Evolutionary conservation across 495 filamentous ascomycete species (phyloP), one percentile per base, ranked within the genome.

Genomic region (Tuber melanosporum): DNA sequence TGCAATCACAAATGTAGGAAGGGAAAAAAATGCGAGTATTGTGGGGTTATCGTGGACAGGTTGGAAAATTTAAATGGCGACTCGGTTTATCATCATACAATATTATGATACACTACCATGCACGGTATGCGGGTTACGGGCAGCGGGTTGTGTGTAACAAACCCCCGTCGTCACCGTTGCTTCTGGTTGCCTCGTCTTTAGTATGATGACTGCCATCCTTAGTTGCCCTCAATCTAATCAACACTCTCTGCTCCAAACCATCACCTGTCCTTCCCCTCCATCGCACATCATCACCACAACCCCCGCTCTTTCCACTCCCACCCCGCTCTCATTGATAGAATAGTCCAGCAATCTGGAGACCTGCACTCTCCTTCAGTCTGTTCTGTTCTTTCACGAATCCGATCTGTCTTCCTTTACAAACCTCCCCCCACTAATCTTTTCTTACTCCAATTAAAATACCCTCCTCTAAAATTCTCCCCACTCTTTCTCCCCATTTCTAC

Each of bases 331-430:
- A 80, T 76, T 71, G 71, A 80, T 79, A 80, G 77, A 80, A 80
- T 80, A 80, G 77, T 78, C 70, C 71, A 80, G 78, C 73, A 73
- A 80, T 74, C 77, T 80, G 73, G 78, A 80, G 78, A 80, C 77
- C 77, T 80, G 77, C 78, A 80, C 78, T 80, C 78, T 80, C 78
- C 73, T 52, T 76, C 69, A 71, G 75, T 73, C 77, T 80, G 71
- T 74, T 80, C 77, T 80, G 71, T 80, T 80, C 74, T 78, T 74
- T 76, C 45, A 79, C 62, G 70, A 78, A 71, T 62, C 52, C 52
- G 69, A 74, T 69, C 46, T 41, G 44, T 71, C 52, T 73, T 78
- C 77, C 46, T 71, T 72, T 70, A 71, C 70, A 73, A 71, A 62
- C 62, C 39, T 49, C 70, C 78, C 57, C 79, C 66, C 72, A 44